Base-by-base conservation (phyloP, 2,329 filamentous ascomycete genomes). In the Epichloe uncinata region DNA sequence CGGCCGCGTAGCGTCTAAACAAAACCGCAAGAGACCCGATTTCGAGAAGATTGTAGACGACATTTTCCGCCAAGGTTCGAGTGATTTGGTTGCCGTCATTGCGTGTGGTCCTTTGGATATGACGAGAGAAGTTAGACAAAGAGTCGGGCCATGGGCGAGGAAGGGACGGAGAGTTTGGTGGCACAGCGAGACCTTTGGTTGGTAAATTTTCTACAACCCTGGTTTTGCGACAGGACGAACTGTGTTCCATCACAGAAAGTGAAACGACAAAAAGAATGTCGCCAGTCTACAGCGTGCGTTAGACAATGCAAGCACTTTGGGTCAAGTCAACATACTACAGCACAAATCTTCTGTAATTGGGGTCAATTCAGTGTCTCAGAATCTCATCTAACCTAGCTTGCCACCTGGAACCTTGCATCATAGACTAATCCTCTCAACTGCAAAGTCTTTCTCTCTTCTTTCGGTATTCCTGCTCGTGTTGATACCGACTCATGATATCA, bases 101-200 rank as follows among this genome's bases (percentile, higher is more conserved):
- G 82, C 87, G 13, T 93, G 87, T 62, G 87, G 87, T 0, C 87
- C 87, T 0, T 67, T 68, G 30, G 70, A 71, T 40, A 80, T 93
- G 79, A 79, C 73, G 2, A 68, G 67, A 41, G 78, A 81, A 49
- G 58, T 89, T 57, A 76, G 82, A 50, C 63, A 57, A 20, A 68
- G 74, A 50, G 77, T 88, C 1, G 76, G 79, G 6, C 66, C 62
- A 12, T 88, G 82, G 79, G 80, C 85, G 1, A 65, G 63, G 55
- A 77, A 69, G 58, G 85, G 85, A 2, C 73, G 81, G 52, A 69
- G 77, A n/a, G 79, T 88, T 2, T 87, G 79, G 74, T 88, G 79
- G 71, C 84, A 87, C 66, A 78, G 82, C 48, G 87, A 93, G 68
- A 75, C 74, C 6, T 91, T 90, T 68, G 81, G 76, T 7, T 81